A percentile compares a stretch with the other conserved stretches of the same genome.
These are phyloP conservation scores for Phytophthora ramorum DNA, from an alignment of 352 stramenopile genomes.

Conservation along the genomic window DNA sequence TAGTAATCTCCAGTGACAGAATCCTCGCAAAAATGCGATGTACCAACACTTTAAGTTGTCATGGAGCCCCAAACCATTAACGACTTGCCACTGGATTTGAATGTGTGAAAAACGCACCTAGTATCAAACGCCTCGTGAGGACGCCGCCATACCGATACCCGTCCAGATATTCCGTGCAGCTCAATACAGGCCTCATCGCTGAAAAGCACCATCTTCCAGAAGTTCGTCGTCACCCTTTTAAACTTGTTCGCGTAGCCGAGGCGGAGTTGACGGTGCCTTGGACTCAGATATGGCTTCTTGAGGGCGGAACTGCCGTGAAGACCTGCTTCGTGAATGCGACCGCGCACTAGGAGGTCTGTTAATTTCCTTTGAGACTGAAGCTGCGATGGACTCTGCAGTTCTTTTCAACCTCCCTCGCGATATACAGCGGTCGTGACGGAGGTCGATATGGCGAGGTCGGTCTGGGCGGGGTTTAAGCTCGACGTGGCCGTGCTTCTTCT, in stretches of 20 bases:
- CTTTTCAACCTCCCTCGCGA: background rate
- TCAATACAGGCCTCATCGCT: background rate
- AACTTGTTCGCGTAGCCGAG: background rate
- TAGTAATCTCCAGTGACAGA: slow-evolving; percentile 14
- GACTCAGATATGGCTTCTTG: slow-evolving; percentile 1
- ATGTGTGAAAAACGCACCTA: slow-evolving; percentile 6
- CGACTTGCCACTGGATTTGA: slow-evolving; percentile 5
- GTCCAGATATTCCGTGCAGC: background rate
- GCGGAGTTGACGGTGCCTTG: background rate
- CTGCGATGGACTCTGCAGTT: background rate
- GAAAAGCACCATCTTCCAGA: background rate
- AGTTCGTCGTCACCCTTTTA: background rate
- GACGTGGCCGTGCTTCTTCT: background rate
- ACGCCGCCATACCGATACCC: slow-evolving; percentile 2
- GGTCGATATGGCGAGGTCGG: background rate
- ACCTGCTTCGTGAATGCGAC: background rate
- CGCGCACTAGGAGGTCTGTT: background rate
- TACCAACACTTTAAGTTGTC: slow-evolving; percentile 2
- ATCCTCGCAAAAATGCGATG: slow-evolving; percentile 8
- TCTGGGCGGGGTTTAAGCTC: background rate
- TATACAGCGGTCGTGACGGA: background rate
- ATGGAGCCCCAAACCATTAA: slow-evolving; percentile 2
- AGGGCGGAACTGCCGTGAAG: background rate
- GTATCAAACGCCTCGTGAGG: background rate
- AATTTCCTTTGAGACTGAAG: background rate